These are phyloP conservation scores for Dendrobium officinale DNA, from an alignment of 106 monocot species.

Conservation along the genomic window DNA sequence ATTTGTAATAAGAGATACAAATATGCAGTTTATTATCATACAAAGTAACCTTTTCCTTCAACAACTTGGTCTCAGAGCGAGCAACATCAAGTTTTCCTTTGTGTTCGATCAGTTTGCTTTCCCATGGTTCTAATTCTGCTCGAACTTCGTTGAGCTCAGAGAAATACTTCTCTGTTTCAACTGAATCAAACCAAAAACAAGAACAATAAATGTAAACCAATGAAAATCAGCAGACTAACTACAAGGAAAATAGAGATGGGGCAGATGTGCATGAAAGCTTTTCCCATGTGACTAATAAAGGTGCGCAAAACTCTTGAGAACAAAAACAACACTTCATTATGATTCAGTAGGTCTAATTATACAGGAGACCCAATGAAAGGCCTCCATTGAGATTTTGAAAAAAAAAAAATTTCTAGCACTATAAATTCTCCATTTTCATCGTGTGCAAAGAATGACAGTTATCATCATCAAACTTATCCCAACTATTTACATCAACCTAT, in stretches of 20 bases:
- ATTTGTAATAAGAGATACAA: neutral
- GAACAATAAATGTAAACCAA: neutral
- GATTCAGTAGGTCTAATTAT: neutral
- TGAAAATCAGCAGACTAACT: neutral
- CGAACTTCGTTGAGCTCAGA: conserved; percentile 72
- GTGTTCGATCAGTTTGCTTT: conserved; percentile 82
- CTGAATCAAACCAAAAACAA: conserved; percentile 32
- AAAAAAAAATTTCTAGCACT: neutral
- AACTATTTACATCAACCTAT: no score
- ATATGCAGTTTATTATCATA: neutral
- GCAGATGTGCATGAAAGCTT: neutral
- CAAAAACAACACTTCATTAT: neutral
- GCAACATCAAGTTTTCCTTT: conserved; percentile 93
- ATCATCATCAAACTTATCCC: neutral
- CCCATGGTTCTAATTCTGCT: conserved; percentile 94
- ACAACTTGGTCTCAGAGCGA: conserved; percentile 47
- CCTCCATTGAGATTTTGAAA: neutral
- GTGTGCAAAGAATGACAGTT: neutral
- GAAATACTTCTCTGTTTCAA: conserved; percentile 69
- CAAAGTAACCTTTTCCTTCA: conserved; percentile 67
- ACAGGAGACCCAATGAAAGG: neutral
- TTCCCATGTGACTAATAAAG: neutral
- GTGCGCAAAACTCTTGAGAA: neutral
- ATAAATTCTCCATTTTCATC: neutral
- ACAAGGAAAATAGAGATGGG: neutral